Percentiles rank a stretch among this genome's conserved stretches.
These are phyloP conservation scores for Francoa sonchifolia DNA, from an alignment of 441 rosid species.

Conservation along the genomic window DNA sequence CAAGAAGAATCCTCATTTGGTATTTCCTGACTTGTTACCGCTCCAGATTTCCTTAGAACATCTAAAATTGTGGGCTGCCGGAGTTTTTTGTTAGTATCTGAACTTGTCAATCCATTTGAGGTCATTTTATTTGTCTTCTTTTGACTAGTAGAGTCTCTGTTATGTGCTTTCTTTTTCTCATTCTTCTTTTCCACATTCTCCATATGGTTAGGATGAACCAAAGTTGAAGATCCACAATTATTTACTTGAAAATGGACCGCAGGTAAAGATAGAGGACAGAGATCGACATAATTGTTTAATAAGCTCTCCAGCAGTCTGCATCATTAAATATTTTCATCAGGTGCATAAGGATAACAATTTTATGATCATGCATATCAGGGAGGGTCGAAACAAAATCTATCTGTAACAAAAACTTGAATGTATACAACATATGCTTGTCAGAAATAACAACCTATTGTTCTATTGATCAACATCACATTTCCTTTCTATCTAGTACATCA, in stretches of 20 bases:
- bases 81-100: conserved; percentile 26
- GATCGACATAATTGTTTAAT: conserved; percentile 39
- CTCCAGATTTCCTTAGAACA: conserved; percentile 43
- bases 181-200: conserved; percentile 25
- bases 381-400: no score
- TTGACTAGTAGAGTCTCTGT: conserved; percentile 18
- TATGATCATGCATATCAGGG: no score
- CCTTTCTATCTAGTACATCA: no score
- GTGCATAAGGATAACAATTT: neutral
- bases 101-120: conserved; percentile 24
- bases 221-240: conserved; percentile 26
- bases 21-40: conserved; percentile 34
- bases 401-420: no score
- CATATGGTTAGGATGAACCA: conserved; percentile 21
- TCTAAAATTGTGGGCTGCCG: conserved; percentile 54
- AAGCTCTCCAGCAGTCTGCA: conserved; percentile 74
- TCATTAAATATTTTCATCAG: conserved; percentile 19
- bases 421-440: no score
- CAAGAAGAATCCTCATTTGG: conserved; percentile 29
- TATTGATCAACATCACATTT: no score
- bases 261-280: conserved; percentile 52
- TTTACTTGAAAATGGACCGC: conserved; percentile 43
- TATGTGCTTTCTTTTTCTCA: conserved; percentile 28
- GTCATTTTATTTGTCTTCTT: conserved; percentile 33
- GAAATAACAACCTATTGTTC: no score